Conservation (phyloP, 495 filamentous ascomycete genomes). For the Symbiotaphrina buchneri region DNA sequence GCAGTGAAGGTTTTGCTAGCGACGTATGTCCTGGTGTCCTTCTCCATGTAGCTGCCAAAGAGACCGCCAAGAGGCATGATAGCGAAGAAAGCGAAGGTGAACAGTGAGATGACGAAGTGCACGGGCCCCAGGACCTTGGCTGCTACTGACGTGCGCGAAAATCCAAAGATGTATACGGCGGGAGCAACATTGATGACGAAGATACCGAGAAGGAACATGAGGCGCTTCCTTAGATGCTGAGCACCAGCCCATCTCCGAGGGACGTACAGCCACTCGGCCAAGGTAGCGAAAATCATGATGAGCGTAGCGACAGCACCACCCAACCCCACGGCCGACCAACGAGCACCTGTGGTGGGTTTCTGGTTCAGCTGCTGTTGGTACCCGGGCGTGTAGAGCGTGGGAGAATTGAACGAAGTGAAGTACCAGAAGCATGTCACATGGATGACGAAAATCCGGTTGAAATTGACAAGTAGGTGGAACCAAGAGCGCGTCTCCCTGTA, state of each 20-base stretch:
- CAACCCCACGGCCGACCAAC: slow-evolving; percentile 65
- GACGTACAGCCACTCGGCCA: slow-evolving; percentile 90
- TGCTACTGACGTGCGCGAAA: slow-evolving; percentile 29
- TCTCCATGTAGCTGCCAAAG: slow-evolving; percentile 85
- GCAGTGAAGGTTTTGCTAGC: slow-evolving; percentile 98
- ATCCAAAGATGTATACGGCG: slow-evolving; percentile 66
- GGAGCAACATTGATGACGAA: slow-evolving; percentile 73
- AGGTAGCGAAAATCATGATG: slow-evolving; percentile 70
- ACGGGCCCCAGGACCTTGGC: slow-evolving; percentile 58
- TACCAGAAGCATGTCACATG: slow-evolving; percentile 92
- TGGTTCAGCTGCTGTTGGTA: slow-evolving; percentile 73
- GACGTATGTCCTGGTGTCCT: slow-evolving; percentile 77
- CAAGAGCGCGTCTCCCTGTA: slow-evolving; percentile 95
- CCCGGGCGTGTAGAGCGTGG: slow-evolving; percentile 53
- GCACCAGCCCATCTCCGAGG: slow-evolving; percentile 87
- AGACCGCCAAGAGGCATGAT: slow-evolving; percentile 88
- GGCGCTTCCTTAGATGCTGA: slow-evolving; percentile 81
- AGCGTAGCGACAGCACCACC: slow-evolving; percentile 60
- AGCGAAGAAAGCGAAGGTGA: slow-evolving; percentile 77
- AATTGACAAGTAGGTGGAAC: slow-evolving; percentile 94
- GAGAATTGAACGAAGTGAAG: slow-evolving; percentile 80
- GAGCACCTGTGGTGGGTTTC: slow-evolving; percentile 36
- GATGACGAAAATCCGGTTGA: slow-evolving; percentile 99
- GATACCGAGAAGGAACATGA: slow-evolving; percentile 63
- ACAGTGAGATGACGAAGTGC: slow-evolving; percentile 74